Conservation (phyloP, 306 rosid species). For the Casuarina glauca region DNA sequence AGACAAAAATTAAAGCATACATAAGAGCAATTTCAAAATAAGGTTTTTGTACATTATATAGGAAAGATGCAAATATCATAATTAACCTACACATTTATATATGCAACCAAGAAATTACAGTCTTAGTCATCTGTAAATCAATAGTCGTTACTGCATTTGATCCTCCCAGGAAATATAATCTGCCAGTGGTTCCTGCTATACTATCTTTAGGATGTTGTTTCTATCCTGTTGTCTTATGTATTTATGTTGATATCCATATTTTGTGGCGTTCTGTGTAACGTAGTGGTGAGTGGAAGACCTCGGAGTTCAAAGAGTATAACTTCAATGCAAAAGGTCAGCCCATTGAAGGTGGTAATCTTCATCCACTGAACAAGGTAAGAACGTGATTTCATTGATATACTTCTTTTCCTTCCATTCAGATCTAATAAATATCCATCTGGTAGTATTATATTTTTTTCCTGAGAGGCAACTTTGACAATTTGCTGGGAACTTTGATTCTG, state of each 20-base stretch:
- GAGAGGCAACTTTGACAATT: background rate
- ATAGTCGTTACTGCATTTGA: background rate
- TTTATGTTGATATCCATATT: constrained; percentile 26
- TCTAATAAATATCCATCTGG: background rate
- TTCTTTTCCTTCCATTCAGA: background rate
- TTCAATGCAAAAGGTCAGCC: constrained; percentile 87
- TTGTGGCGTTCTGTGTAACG: constrained; percentile 16
- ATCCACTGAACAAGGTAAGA: constrained; percentile 90
- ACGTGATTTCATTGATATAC: constrained; percentile 1
- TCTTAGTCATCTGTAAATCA: too few species aligned
- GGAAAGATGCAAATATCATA: too few species aligned
- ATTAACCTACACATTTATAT: too few species aligned
- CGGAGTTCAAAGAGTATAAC: constrained; percentile 84
- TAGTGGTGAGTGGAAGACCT: constrained; percentile 84
- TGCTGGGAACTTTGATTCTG: background rate
- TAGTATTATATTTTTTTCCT: background rate
- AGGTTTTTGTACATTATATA: too few species aligned
- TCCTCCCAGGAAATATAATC: background rate
- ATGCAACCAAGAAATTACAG: too few species aligned
- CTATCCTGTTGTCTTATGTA: constrained; percentile 15
- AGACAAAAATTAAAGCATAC: too few species aligned
- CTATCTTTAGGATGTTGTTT: background rate
- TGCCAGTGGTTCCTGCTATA: background rate
- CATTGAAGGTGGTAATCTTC: constrained; percentile 81
- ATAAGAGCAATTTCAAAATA: too few species aligned